These are phyloP conservation scores for Oxyria digyna DNA, from an alignment of 148 eudicot genomes.

Conservation along the genomic window DNA sequence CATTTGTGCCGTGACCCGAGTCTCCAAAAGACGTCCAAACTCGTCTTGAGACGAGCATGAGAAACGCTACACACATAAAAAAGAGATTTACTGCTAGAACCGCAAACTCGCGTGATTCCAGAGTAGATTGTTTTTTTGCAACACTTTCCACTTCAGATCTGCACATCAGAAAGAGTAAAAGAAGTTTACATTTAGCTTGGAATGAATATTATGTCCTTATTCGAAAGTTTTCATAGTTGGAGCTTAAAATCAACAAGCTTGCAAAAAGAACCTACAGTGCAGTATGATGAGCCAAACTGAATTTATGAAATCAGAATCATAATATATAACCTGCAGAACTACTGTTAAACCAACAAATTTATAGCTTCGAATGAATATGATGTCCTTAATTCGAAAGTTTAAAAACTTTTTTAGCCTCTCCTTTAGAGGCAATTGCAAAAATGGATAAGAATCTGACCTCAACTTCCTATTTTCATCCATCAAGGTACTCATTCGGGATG, in stretches of 20 bases:
- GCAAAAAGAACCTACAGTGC: too few relatives aligned
- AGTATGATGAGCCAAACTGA: too few relatives aligned
- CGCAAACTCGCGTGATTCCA: slow-evolving; percentile 66
- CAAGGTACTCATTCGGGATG: slow-evolving; percentile 54
- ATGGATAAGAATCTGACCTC: slow-evolving; percentile 28
- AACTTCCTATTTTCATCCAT: slow-evolving; percentile 43
- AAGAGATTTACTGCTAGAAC: slow-evolving; percentile 45
- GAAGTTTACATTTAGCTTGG: not conserved
- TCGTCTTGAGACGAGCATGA: slow-evolving; percentile 42
- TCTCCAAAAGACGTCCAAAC: slow-evolving; percentile 24
- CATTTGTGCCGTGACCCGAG: slow-evolving; percentile 14
- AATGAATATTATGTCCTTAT: too few relatives aligned
- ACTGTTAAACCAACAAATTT: too few relatives aligned
- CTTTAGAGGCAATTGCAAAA: too few relatives aligned
- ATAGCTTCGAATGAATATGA: too few relatives aligned
- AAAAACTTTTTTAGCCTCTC: too few relatives aligned
- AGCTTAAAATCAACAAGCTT: slow-evolving; percentile 1
- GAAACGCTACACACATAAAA: slow-evolving; percentile 47
- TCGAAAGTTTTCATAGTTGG: too few relatives aligned
- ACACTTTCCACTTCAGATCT: slow-evolving; percentile 63
- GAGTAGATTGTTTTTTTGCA: slow-evolving; percentile 39
- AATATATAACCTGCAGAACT: too few relatives aligned
- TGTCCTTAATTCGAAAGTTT: too few relatives aligned
- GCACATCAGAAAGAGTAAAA: slow-evolving; percentile 13
- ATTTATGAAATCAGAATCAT: too few relatives aligned